Evolutionary conservation across 805 yeast genomes (phyloP), one percentile per base, ranked within the genome.

Genomic region (Gaillardinia entomophila): DNA sequence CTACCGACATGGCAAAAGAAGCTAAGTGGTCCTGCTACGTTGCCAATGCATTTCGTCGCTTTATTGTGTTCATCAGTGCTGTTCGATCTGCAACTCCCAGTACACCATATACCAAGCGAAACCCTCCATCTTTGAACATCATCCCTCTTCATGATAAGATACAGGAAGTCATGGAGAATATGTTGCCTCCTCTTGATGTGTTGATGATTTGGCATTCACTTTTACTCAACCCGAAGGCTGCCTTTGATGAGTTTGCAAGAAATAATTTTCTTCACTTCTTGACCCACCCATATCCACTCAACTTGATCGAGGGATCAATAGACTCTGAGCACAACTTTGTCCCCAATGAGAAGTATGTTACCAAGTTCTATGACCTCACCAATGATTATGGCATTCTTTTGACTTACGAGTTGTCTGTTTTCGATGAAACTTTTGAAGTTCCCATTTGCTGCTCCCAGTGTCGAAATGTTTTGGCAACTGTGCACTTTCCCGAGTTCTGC

Each of bases 161-260:
- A 16, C 12, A 5, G 12, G 26, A 23, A 8, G 8, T n/a, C 12
- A 25, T 26, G 24, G 10, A 18, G 6, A 13, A 5, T 6, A 26
- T 27, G 28, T 15, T 38, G 13, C 55, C 55, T 11, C 53, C 55
- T 12, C 27, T 50, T 12, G 55, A 50, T 37, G 36, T 50, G 12
- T 14, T 48, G 5, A 33, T 50, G 36, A 50, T 48, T 6, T 50
- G 55, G 55, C 52, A 50, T 37, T 28, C 48, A 12, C 46, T 48
- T 33, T 30, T 43, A 23, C 34, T 47, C 26, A 48, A 43, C 24
- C 6, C 12, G 15, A 17, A 7, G n/a, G 15, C 8, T 16, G 23
- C 12, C 20, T 6, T 10, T 6, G 14, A 24, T 19, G 10, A 6
- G 6, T 19, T 19, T 19, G 22, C 8, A 19, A 19, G 22, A 19